Conservation (phyloP, 108 stramenopile genomes). For the Nitzschia sp. region DNA sequence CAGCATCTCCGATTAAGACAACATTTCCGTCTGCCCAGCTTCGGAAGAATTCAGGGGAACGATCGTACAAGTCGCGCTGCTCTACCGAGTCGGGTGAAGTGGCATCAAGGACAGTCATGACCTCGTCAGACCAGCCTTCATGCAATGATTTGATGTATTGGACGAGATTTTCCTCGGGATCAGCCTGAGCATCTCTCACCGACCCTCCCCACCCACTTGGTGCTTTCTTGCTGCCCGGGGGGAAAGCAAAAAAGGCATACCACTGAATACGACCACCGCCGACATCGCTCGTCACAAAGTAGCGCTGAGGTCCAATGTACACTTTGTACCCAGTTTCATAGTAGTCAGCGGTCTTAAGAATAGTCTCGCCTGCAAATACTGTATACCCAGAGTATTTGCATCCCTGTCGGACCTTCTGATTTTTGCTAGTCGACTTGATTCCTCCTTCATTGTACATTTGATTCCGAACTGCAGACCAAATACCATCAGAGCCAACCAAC, state of each 20-base stretch:
- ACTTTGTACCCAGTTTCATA: conserved; percentile 95
- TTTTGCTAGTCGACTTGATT: conserved; percentile 58
- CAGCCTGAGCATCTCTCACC: conserved; percentile 55
- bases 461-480: conserved; percentile 92
- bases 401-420: conserved; percentile 69
- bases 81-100: conserved; percentile 92
- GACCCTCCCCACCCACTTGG: conserved; percentile 86
- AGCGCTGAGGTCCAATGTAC: conserved; percentile 95
- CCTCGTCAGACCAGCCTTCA: conserved; percentile 92
- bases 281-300: conserved; percentile 97
- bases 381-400: conserved; percentile 97
- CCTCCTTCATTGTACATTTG: conserved; percentile 94
- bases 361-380: conserved; percentile 95
- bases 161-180: conserved; percentile 85
- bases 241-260: conserved; percentile 98
- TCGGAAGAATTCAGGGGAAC: conserved; percentile 84
- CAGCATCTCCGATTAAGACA: conserved; percentile 92
- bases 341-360: conserved; percentile 87
- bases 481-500: conserved; percentile 93
- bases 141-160: conserved; percentile 91
- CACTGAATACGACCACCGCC: conserved; percentile 96
- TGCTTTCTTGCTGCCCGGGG: conserved; percentile 92
- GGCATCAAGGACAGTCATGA: conserved; percentile 89
- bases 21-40: conserved; percentile 95
- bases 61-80: conserved; percentile 96